These are phyloP conservation scores for Lepidium didymum DNA, from an alignment of 345 rosid species.

Conservation along the genomic window DNA sequence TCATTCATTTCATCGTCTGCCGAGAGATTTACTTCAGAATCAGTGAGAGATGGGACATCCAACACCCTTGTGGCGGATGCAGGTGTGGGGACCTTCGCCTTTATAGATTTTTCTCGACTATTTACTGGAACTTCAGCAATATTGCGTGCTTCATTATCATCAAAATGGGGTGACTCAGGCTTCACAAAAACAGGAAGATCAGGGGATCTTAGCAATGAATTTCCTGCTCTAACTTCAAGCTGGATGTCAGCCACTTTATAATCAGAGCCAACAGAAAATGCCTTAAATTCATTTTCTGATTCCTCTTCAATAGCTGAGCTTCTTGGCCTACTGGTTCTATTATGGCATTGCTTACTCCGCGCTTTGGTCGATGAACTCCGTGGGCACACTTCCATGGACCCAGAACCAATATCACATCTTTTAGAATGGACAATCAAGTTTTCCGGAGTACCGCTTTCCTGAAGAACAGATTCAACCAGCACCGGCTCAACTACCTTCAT, in stretches of 20 bases:
- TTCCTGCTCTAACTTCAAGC: slow-evolving; percentile 21
- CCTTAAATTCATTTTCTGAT: slow-evolving; percentile 13
- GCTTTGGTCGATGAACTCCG: slow-evolving; percentile 3
- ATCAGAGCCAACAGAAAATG: slow-evolving; percentile 25
- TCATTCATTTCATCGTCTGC: slow-evolving; percentile 16
- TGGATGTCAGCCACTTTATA: slow-evolving; percentile 21
- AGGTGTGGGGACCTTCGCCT: slow-evolving; percentile 16
- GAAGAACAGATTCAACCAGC: neutral
- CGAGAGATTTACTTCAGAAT: slow-evolving; percentile 15
- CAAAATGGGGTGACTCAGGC: slow-evolving; percentile 41
- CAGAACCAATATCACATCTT: slow-evolving; percentile 20
- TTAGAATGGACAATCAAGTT: slow-evolving; percentile 11
- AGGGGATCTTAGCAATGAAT: slow-evolving; percentile 19
- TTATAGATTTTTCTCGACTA: slow-evolving; percentile 14
- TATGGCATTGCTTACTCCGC: slow-evolving; percentile 12
- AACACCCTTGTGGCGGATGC: slow-evolving; percentile 14
- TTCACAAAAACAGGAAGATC: slow-evolving; percentile 24
- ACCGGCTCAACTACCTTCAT: slow-evolving; percentile 18
- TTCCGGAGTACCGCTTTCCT: slow-evolving; percentile 2
- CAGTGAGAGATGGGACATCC: slow-evolving; percentile 20
- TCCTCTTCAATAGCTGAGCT: slow-evolving; percentile 23
- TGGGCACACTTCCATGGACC: slow-evolving; percentile 19
- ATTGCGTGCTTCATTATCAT: slow-evolving; percentile 27
- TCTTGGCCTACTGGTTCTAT: slow-evolving; percentile 33
- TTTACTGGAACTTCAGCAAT: slow-evolving; percentile 20